Base-by-base conservation (phyloP, 2,329 filamentous ascomycete genomes). In the Cercospora sp. region DNA sequence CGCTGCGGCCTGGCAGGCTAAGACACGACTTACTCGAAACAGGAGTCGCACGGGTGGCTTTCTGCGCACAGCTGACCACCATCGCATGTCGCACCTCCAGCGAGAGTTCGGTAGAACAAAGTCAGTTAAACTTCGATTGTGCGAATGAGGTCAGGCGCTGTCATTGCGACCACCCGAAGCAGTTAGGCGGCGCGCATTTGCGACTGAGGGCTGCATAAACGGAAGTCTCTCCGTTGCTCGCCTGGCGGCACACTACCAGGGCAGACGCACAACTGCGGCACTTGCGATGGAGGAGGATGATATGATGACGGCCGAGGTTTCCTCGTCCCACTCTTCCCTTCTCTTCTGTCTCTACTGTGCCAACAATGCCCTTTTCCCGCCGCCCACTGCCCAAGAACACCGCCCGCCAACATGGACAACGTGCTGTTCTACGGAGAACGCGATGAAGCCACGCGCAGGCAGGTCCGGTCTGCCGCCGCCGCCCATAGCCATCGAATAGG, bases 391-490 rank as follows among this genome's bases (percentile, higher is more conserved):
- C 34, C 16, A 12, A 18, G 16, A 16, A 12, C 49, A 51, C 10
- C 30, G 28, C 37, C 49, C 53, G 7, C 40, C 40, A 45, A 43
- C 21, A 74, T 71, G 68, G 71, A 74, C 32, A 67, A 67, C 59
- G 70, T 73, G 60, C 37, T 73, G 37, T 73, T 73, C 66, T 72
- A 73, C 53, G 71, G 71, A 21, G 70, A 73, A 37, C 64, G 68
- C 34, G 71, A 65, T 45, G 70, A 72, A 28, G 66, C 69, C 34
- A 68, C 70, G n/a, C 65, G 70, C 63, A 66, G 71, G 60, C 71
- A 73, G 59, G 71, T 73, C 53, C 71, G 71, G 34, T 68, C 65
- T 53, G 71, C 70, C 16, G 71, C 71, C 13, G 70, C 71, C 6
- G 65, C 67, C 37, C 67, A 73, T 45, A 69, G 66, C 49, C 71